These are phyloP conservation scores for Calonectria montana DNA, from an alignment of 2,329 filamentous ascomycete species.

Conservation along the genomic window DNA sequence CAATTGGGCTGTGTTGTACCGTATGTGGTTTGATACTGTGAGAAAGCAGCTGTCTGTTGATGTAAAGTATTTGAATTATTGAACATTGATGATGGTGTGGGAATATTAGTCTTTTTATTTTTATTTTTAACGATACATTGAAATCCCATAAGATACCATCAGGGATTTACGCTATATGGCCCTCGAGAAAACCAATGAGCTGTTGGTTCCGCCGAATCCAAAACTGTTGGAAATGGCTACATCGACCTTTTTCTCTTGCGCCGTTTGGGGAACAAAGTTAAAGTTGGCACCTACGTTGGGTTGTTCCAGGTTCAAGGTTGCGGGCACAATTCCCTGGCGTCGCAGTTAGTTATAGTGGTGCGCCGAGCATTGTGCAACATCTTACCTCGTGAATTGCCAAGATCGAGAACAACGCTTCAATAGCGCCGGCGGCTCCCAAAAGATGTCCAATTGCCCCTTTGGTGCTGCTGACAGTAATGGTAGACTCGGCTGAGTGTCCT, in stretches of 20 bases:
- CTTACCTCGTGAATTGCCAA: constrained; percentile 82
- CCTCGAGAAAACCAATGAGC: constrained; percentile 80
- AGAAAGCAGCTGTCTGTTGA: neutral
- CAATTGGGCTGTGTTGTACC: constrained; percentile 17
- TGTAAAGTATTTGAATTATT: neutral
- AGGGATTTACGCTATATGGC: constrained; percentile 17
- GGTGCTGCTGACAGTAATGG: constrained; percentile 89
- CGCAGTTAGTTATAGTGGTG: constrained; percentile 20
- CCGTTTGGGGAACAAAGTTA: constrained; percentile 82
- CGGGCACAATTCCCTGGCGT: constrained; percentile 80
- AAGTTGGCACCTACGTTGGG: constrained; percentile 77
- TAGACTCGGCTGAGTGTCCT: constrained; percentile 68
- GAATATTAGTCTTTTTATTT: neutral
- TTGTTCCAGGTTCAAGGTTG: constrained; percentile 84
- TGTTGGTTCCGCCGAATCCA: constrained; percentile 97
- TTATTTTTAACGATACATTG: neutral
- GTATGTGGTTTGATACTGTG: constrained; percentile 22
- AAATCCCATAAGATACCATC: neutral
- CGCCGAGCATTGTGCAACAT: constrained; percentile 20
- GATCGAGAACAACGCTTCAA: constrained; percentile 89
- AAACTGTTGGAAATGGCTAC: constrained; percentile 95
- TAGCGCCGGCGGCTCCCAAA: constrained; percentile 88
- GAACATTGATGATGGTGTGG: neutral
- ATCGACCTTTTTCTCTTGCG: constrained; percentile 77
- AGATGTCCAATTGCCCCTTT: constrained; percentile 95